Percentiles rank a stretch among this genome's conserved stretches.
Evolutionary conservation across 2,329 filamentous ascomycete species (phyloP).

Genomic region (Aspergillus aculeatus): DNA sequence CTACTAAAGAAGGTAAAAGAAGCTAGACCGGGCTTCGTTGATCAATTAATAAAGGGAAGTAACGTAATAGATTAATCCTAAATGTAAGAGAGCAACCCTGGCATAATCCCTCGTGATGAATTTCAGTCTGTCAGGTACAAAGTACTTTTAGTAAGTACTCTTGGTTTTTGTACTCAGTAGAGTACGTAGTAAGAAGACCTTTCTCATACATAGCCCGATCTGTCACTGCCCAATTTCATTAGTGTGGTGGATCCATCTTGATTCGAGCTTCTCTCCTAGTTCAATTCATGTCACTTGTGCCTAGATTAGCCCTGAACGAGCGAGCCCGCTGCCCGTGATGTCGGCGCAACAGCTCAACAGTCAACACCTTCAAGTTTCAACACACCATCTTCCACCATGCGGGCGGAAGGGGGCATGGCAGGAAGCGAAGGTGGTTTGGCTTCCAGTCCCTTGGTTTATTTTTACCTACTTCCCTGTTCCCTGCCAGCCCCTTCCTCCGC

Average conservation of each 20-base stretch:
- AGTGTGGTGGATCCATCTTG: neutral
- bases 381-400: slow-evolving; percentile 1
- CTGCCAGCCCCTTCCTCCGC: neutral
- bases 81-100: neutral
- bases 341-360: slow-evolving; percentile 7
- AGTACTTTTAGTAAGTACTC: too few relatives aligned
- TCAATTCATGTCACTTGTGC: neutral
- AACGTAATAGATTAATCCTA: too few relatives aligned
- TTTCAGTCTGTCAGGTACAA: neutral
- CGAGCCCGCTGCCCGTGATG: slow-evolving; percentile 12
- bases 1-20: too few relatives aligned
- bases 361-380: too few relatives aligned
- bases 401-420: neutral
- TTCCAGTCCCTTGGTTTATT: neutral
- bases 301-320: slow-evolving; percentile 8
- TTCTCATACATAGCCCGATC: slow-evolving; percentile 17
- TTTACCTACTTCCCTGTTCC: neutral
- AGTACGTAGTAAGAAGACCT: neutral
- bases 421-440: neutral
- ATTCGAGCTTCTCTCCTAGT: neutral
- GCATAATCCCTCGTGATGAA: neutral
- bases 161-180: too few relatives aligned
- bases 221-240: slow-evolving; percentile 11
- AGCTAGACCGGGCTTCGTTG: too few relatives aligned
- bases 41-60: too few relatives aligned